Conservation (phyloP, 1,284 basidiomycete species). For the Mycena citricolor region DNA sequence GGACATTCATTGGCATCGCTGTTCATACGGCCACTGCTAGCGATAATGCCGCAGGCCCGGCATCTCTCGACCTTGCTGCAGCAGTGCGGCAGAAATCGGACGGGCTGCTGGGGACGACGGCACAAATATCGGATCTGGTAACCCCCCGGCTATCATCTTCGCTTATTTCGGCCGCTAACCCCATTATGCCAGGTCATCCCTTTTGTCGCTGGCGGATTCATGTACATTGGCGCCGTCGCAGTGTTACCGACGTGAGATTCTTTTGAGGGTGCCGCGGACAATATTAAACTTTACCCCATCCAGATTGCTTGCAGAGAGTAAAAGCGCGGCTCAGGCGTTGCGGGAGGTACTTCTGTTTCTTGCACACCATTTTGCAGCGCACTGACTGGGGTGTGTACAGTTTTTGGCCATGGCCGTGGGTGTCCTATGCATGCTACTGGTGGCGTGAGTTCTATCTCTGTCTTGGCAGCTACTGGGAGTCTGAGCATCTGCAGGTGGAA, state of each 20-base stretch:
- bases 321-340: slow-evolving; percentile 79
- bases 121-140: slow-evolving; percentile 76
- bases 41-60: slow-evolving; percentile 32
- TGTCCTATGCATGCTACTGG: slow-evolving; percentile 83
- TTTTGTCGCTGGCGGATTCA: slow-evolving; percentile 89
- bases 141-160: no score
- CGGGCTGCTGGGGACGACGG: slow-evolving; percentile 80
- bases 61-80: slow-evolving; percentile 60
- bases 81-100: slow-evolving; percentile 69
- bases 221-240: slow-evolving; percentile 89
- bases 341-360: slow-evolving; percentile 63
- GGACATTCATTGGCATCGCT: slow-evolving; percentile 87
- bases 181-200: slow-evolving; percentile 78
- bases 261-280: slow-evolving; percentile 12
- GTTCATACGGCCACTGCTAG: slow-evolving; percentile 68
- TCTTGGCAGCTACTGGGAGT: slow-evolving; percentile 21
- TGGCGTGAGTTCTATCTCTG: slow-evolving; percentile 61
- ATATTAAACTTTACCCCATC: slow-evolving; percentile 3
- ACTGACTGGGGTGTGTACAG: slow-evolving; percentile 40
- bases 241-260: slow-evolving; percentile 80
- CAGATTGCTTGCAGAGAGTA: slow-evolving; percentile 82
- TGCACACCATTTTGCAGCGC: slow-evolving; percentile 14
- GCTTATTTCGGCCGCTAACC: slow-evolving; percentile 6
- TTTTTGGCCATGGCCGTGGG: slow-evolving; percentile 89
- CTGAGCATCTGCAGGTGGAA: slow-evolving; percentile 64